phyloP scores from a whole-genome alignment of 164 flowering plant genomes.

The Vitis labrusca region DNA sequence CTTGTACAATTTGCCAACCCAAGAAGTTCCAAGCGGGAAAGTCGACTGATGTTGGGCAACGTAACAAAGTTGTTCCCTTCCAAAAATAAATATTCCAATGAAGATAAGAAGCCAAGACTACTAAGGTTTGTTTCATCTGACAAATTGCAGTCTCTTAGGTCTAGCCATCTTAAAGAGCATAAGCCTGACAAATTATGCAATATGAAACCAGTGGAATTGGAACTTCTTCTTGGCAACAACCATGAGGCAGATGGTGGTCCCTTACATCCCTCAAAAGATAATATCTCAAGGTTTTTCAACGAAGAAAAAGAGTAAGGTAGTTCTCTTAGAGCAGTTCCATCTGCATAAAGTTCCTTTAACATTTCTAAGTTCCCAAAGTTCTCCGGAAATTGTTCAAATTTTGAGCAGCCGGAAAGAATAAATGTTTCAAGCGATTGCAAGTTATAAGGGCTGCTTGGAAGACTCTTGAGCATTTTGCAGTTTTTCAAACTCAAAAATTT shows the following conservation, averaged over 20 bases:
- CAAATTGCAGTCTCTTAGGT: neutral
- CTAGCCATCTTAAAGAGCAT: neutral
- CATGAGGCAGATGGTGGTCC: conserved; percentile 1
- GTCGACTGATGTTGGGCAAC: no score
- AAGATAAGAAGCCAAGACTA: neutral
- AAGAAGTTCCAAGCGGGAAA: accelerated
- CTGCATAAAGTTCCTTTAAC: no score
- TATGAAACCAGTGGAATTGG: neutral
- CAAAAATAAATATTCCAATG: neutral
- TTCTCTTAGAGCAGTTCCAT: no score
- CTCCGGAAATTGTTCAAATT: no score
- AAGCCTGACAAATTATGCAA: neutral
- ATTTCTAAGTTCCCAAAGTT: no score
- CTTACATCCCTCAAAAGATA: no score
- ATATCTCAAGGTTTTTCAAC: no score
- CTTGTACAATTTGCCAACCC: no score
- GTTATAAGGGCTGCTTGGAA: conserved; percentile 1
- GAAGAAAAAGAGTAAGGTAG: no score
- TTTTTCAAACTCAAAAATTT: neutral
- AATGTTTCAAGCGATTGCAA: neutral
- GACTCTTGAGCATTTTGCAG: conserved; percentile 10
- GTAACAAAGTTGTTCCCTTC: neutral
- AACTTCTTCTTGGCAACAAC: neutral
- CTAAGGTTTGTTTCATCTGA: neutral
- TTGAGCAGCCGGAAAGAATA: no score